phyloP scores from a whole-genome alignment of 2,329 filamentous ascomycete species.

The Exophiala sp. region DNA sequence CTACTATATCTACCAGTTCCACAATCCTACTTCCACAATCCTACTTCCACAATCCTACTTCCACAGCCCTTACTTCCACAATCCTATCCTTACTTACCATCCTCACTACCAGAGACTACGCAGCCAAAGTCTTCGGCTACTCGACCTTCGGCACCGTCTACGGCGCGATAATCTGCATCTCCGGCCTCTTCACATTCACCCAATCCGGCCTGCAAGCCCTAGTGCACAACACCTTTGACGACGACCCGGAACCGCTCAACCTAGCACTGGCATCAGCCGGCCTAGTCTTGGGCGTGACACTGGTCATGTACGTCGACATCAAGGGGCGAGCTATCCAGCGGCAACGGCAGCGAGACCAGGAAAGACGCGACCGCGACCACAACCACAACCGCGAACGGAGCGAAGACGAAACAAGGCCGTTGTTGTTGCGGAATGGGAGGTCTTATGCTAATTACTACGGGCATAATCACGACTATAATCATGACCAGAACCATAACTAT shows the following conservation, averaged over 20 bases:
- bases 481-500: too few relatives aligned
- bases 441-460: too few relatives aligned
- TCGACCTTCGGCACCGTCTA: slow-evolving; percentile 88
- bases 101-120: slow-evolving; percentile 56
- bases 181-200: slow-evolving; percentile 74
- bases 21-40: too few relatives aligned
- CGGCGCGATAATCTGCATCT: slow-evolving; percentile 79
- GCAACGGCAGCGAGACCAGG: too few relatives aligned
- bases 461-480: too few relatives aligned
- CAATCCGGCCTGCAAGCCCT: slow-evolving; percentile 74
- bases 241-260: slow-evolving; percentile 74
- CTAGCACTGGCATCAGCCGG: slow-evolving; percentile 58
- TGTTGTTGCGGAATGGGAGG: too few relatives aligned
- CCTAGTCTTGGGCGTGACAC: slow-evolving; percentile 56
- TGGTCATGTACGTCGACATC: slow-evolving; percentile 62
- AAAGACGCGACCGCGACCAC: too few relatives aligned
- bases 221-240: slow-evolving; percentile 64
- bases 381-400: too few relatives aligned
- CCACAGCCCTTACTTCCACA: too few relatives aligned
- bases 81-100: background rate
- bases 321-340: slow-evolving; percentile 37
- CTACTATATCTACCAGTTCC: too few relatives aligned
- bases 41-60: too few relatives aligned
- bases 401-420: too few relatives aligned
- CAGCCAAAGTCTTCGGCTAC: slow-evolving; percentile 88